Base-by-base conservation (phyloP, 2,329 filamentous ascomycete genomes). In the Pseudomassariella vexata region DNA sequence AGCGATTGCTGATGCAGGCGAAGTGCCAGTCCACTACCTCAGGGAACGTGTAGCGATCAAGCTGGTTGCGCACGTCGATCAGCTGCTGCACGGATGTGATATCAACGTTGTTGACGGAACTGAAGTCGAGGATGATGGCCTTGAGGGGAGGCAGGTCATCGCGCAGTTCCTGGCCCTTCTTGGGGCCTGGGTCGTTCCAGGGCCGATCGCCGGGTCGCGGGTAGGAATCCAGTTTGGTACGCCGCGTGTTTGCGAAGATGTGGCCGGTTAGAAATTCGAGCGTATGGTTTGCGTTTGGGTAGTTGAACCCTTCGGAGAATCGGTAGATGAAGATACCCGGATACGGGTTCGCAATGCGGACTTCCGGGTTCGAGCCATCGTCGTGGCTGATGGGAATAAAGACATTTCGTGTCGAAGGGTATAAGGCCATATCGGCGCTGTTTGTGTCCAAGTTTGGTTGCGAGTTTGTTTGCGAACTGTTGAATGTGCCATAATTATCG, bases 291-390 rank as follows among this genome's bases (percentile, higher is more conserved):
- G 88, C 88, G 47, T 95, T 98, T 38, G 90, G 87, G 50, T 96
- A 98, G 61, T 92, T 94, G 70, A 94, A 95, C 25, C 89, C 86
- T 62, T 96, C 90, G 0, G 84, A 79, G 59, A 95, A 95, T 26
- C 90, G 80, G 65, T 94, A 96, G 51, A 96, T 94, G 61, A 96
- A 94, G 44, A 98, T 74, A 32, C 92, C 92, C 1, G 90, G 90
- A 49, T 92, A 86, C 1, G 92, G 89, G 34, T 77, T 77, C 40
- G 85, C 70, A n/a, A 94, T 68, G 9, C 82, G 72, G 28, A 96
- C 70, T 17, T 82, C 71, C 0, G 90, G 90, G 56, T 96, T 96
- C 2, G 86, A 88, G 19, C 90, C 90, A 53, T 96, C 90, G n/a
- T 70, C 69, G 54, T 94, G 87, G 47, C 85, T 79, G 37, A 95